Evolutionary conservation across 1,139 yeast species (phyloP).

Genomic region (Candida labiduridarum): DNA sequence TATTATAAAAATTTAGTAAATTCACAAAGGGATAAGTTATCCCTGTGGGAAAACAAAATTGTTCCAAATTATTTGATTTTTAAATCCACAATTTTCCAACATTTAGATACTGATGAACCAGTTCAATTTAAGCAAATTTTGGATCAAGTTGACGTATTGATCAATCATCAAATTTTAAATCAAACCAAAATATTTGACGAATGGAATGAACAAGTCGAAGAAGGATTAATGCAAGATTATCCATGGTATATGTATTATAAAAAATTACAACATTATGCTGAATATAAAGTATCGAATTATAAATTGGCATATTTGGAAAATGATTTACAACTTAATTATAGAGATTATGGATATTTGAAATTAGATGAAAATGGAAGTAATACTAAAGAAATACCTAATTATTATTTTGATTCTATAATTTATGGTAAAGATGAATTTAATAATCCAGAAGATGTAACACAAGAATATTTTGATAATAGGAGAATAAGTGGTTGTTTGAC

Average conservation of each 20-base stretch:
- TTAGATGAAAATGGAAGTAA: not conserved
- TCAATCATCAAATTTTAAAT: constrained; percentile 15
- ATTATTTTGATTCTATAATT: constrained; percentile 16
- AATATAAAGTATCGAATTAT: constrained; percentile 55
- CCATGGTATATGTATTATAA: constrained; percentile 69
- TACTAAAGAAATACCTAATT: constrained; percentile 7
- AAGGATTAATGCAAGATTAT: constrained; percentile 55
- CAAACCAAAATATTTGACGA: constrained; percentile 35
- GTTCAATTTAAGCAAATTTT: constrained; percentile 24
- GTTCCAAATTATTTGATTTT: constrained; percentile 26
- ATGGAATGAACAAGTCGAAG: constrained; percentile 43
- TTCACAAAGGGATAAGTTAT: constrained; percentile 16
- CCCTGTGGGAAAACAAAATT: constrained; percentile 24
- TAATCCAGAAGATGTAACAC: constrained; percentile 1
- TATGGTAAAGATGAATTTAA: constrained; percentile 14
- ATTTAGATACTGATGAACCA: constrained; percentile 20
- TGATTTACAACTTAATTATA: constrained; percentile 26
- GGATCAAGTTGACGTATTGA: constrained; percentile 18
- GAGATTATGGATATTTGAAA: constrained; percentile 26
- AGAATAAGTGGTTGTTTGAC: constrained; percentile 24
- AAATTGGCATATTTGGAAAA: constrained; percentile 55
- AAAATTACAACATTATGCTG: constrained; percentile 60
- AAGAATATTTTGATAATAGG: constrained; percentile 11
- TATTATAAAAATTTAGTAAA: constrained; percentile 22
- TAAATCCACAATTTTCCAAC: constrained; percentile 25